phyloP scores from a whole-genome alignment of 2,329 filamentous ascomycete species.

The Sclerotinia glacialis region DNA sequence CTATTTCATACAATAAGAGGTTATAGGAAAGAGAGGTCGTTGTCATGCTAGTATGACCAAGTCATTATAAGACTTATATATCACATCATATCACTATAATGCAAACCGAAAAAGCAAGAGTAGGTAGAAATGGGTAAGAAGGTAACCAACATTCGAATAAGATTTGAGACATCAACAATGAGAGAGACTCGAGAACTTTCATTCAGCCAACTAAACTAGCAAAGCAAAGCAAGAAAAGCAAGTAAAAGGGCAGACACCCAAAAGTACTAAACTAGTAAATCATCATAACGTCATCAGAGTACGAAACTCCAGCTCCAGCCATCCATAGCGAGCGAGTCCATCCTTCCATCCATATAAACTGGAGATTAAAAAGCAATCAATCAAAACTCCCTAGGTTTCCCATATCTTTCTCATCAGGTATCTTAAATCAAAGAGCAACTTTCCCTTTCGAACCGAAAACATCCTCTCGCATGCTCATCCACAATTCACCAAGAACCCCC shows the following conservation, averaged over 20 bases:
- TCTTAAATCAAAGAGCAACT: background rate
- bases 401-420: background rate
- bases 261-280: background rate
- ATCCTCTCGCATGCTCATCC: conserved; percentile 57
- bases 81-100: background rate
- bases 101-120: no score
- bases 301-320: conserved; percentile 9
- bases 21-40: no score
- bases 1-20: no score
- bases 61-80: background rate
- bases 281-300: conserved; percentile 6
- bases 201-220: background rate
- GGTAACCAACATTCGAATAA: background rate
- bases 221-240: background rate
- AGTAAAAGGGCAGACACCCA: background rate
- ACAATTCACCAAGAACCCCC: conserved; percentile 54
- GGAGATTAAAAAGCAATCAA: background rate
- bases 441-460: conserved; percentile 36
- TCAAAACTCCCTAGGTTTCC: background rate
- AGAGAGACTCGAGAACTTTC: background rate
- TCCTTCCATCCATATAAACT: background rate
- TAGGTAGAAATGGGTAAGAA: background rate
- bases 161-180: background rate
- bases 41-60: no score
- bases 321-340: conserved; percentile 7